These are phyloP conservation scores for Backusella parvicylindrica DNA, from an alignment of 192 early-diverging fungal species.

Conservation along the genomic window DNA sequence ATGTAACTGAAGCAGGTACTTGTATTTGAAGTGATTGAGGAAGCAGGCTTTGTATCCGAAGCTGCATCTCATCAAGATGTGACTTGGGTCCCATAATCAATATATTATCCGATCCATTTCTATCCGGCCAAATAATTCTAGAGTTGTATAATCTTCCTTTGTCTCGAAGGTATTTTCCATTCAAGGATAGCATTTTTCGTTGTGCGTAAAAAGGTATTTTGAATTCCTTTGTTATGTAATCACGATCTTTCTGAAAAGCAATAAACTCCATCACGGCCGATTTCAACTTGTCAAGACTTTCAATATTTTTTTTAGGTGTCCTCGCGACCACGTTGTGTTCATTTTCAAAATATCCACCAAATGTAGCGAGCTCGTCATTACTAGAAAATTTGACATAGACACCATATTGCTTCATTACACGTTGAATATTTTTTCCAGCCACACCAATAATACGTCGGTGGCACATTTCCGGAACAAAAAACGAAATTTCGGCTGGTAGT, in stretches of 20 bases:
- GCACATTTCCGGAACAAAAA: constrained; percentile 72
- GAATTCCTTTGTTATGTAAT: constrained; percentile 35
- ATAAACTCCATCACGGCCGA: constrained; percentile 64
- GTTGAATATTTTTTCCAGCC: constrained; percentile 80
- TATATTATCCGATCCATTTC: constrained; percentile 56
- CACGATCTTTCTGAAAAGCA: constrained; percentile 41
- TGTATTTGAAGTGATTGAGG: constrained; percentile 1
- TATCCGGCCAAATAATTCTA: constrained; percentile 58
- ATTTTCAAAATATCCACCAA: constrained; percentile 79
- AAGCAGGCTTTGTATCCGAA: constrained; percentile 2
- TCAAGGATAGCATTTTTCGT: constrained; percentile 16
- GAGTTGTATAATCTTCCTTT: constrained; percentile 48
- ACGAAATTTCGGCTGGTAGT: constrained; percentile 76
- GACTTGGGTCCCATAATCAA: constrained; percentile 52
- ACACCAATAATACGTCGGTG: constrained; percentile 84
- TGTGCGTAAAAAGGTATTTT: constrained; percentile 34
- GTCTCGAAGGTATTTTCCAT: constrained; percentile 36
- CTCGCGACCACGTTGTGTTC: constrained; percentile 78
- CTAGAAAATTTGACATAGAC: constrained; percentile 84
- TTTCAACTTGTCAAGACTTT: constrained; percentile 60
- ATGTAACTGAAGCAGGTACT: constrained; percentile 1
- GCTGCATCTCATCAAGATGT: constrained; percentile 46
- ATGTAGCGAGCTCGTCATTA: constrained; percentile 63
- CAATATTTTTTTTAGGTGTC: constrained; percentile 72
- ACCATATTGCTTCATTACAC: constrained; percentile 82